These are phyloP conservation scores for Metroxylon sagu DNA, from an alignment of 176 grass and related monocot species.

Conservation along the genomic window DNA sequence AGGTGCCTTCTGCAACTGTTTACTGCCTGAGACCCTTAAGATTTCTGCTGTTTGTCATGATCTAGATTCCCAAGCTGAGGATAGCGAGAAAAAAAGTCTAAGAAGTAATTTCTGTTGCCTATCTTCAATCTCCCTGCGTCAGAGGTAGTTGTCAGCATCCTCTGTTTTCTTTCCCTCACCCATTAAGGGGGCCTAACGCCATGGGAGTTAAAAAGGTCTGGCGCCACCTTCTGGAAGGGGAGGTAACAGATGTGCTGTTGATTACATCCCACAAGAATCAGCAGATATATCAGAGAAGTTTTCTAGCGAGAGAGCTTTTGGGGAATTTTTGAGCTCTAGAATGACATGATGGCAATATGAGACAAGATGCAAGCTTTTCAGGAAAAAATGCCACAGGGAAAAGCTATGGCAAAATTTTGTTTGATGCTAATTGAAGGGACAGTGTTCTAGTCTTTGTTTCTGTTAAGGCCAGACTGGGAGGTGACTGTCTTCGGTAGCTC, in stretches of 20 bases:
- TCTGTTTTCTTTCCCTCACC: slow-evolving; percentile 47
- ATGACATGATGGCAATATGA: too few species aligned
- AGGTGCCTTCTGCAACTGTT: slow-evolving; percentile 85
- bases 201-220: slow-evolving; percentile 34
- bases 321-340: too few species aligned
- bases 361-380: too few species aligned
- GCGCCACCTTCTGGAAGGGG: slow-evolving; percentile 21
- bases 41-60: slow-evolving; percentile 67
- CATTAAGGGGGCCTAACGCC: slow-evolving; percentile 33
- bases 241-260: slow-evolving; percentile 15
- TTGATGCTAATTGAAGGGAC: too few species aligned
- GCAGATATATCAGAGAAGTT: too few species aligned
- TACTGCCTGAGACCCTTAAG: slow-evolving; percentile 77
- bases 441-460: too few species aligned
- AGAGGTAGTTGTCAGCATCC: slow-evolving; percentile 45
- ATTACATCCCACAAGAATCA: too few species aligned
- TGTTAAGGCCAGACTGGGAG: too few species aligned
- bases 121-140: slow-evolving; percentile 75
- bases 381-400: too few species aligned
- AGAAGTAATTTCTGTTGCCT: slow-evolving; percentile 69
- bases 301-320: too few species aligned
- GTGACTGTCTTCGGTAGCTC: too few species aligned
- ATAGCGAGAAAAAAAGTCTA: slow-evolving; percentile 58
- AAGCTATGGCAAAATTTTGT: too few species aligned
- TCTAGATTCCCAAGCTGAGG: slow-evolving; percentile 52